These are phyloP conservation scores for Populus tremula DNA, from an alignment of 345 rosid species.

Conservation along the genomic window DNA sequence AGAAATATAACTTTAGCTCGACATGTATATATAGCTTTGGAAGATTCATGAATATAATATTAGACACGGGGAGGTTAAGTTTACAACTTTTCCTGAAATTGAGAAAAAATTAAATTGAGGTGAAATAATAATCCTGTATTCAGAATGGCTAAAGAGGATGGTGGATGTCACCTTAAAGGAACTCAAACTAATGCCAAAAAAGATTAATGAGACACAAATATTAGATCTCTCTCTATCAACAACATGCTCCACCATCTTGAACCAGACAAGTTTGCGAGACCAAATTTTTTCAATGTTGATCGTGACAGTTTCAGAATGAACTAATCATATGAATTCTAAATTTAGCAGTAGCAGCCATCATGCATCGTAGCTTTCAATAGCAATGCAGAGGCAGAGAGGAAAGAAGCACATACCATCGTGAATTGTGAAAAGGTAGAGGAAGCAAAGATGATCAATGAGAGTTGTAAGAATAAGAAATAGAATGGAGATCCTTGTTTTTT, in stretches of 20 bases:
- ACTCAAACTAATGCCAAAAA: not conserved
- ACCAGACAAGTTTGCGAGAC: no score
- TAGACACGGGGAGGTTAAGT: not conserved
- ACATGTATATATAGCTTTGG: not conserved
- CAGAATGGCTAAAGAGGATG: not conserved
- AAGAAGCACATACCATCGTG: slow-evolving; percentile 28
- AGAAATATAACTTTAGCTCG: not conserved
- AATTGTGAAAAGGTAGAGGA: slow-evolving; percentile 9
- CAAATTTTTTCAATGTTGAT: no score
- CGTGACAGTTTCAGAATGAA: not conserved
- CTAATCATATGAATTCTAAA: not conserved
- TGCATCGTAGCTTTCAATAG: not conserved
- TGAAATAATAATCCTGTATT: not conserved
- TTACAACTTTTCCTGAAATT: not conserved
- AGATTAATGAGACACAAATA: no score
- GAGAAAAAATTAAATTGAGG: not conserved
- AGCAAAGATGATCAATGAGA: slow-evolving; percentile 16
- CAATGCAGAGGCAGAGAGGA: not conserved
- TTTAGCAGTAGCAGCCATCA: not conserved
- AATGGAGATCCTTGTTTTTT: slow-evolving; percentile 22
- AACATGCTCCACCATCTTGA: no score
- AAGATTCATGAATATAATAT: not conserved
- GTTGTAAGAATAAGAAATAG: slow-evolving; percentile 21
- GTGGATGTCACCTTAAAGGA: not conserved
- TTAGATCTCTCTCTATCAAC: no score